phyloP scores from a whole-genome alignment of 257 asterid species.

The Craterostigma plantagineum region DNA sequence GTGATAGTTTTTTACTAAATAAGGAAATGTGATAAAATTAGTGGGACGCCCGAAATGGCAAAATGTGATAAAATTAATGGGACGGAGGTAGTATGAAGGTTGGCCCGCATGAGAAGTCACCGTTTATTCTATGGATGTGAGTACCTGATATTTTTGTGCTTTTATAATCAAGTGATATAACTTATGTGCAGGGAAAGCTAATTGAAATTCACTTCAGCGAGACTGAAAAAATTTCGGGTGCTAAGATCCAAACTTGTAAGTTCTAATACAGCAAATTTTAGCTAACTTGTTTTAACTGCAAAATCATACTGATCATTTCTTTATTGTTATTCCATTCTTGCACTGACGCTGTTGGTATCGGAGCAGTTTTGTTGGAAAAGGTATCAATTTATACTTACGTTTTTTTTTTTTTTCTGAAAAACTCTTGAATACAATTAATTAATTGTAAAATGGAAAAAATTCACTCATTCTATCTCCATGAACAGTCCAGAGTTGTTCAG shows the following conservation, averaged over 20 bases:
- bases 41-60: no score
- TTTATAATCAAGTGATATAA: constrained; percentile 11
- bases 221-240: constrained; percentile 96
- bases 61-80: no score
- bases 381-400: constrained; percentile 22
- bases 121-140: constrained; percentile 5
- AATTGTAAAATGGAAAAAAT: constrained; percentile 5
- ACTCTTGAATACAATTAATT: constrained; percentile 7
- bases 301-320: constrained; percentile 15
- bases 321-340: constrained; percentile 10
- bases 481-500: constrained; percentile 97
- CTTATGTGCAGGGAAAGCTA: constrained; percentile 74
- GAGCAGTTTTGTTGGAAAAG: constrained; percentile 92
- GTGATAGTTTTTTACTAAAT: no score
- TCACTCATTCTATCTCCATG: constrained; percentile 12
- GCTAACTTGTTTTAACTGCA: constrained; percentile 6
- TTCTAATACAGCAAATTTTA: constrained; percentile 10
- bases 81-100: no score
- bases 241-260: constrained; percentile 94
- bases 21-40: no score
- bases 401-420: no score
- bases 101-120: constrained; percentile 7
- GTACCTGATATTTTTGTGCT: constrained; percentile 10
- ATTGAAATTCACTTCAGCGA: constrained; percentile 97
- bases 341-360: constrained; percentile 10